A percentile compares a stretch with the other conserved stretches of the same genome.
Evolutionary conservation across 495 filamentous ascomycete species (phyloP).

Genomic region (Clavariopsis aquatica): DNA sequence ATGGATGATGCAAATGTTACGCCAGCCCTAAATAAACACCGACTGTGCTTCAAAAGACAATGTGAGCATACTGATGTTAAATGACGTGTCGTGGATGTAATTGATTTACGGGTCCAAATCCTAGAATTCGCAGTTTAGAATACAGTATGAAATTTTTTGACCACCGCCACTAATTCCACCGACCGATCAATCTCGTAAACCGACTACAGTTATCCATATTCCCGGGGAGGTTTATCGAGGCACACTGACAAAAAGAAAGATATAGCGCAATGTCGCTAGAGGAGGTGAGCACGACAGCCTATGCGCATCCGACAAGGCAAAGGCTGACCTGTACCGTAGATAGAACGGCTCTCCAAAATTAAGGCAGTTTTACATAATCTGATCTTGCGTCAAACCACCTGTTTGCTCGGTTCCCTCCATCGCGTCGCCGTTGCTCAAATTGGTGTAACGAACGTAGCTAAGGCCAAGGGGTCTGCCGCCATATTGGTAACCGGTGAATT

Average conservation of each 20-base stretch:
- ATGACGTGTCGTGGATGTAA: neutral
- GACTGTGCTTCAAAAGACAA: neutral
- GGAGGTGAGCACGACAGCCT: neutral
- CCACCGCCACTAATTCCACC: neutral
- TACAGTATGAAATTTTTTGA: constrained; percentile 33
- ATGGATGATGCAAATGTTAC: constrained; percentile 62
- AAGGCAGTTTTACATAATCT: constrained; percentile 74
- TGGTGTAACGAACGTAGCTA: constrained; percentile 87
- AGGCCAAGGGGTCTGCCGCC: constrained; percentile 92
- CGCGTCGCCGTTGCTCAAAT: constrained; percentile 61
- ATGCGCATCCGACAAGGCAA: neutral
- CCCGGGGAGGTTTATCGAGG: neutral
- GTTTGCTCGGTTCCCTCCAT: constrained; percentile 81
- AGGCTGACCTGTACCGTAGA: neutral
- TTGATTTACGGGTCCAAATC: neutral
- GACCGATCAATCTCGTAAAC: neutral
- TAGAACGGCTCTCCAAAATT: neutral
- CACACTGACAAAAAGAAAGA: neutral
- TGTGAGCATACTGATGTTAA: neutral
- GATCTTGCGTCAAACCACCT: constrained; percentile 82
- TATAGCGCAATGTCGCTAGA: neutral
- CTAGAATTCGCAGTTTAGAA: constrained; percentile 20
- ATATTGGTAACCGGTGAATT: constrained; percentile 97
- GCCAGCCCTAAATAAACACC: constrained; percentile 4
- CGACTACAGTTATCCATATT: neutral